phyloP scores from a whole-genome alignment of 345 rosid species.

The Durio zibethinus region DNA sequence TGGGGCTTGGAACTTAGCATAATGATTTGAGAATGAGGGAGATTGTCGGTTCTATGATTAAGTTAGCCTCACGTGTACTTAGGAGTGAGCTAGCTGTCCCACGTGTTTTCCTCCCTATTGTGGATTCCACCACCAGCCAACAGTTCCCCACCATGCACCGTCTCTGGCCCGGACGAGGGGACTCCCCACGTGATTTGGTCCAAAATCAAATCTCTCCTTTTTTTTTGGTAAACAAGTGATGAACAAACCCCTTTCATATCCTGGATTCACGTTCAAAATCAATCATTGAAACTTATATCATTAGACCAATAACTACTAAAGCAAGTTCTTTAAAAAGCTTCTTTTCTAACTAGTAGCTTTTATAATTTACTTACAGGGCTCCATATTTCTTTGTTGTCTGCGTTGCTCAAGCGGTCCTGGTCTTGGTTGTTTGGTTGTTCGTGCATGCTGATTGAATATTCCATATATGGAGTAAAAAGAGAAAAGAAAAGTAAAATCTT shows the following conservation, averaged over 20 bases:
- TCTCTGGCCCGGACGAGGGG: background rate
- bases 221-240: too few species aligned
- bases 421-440: background rate
- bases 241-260: background rate
- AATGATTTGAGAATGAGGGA: slow-evolving; percentile 5
- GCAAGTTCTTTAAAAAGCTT: too few species aligned
- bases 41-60: background rate
- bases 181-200: slow-evolving; percentile 2
- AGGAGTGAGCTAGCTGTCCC: slow-evolving; percentile 5
- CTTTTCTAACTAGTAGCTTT: too few species aligned
- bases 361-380: too few species aligned
- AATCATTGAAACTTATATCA: background rate
- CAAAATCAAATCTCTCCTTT: background rate
- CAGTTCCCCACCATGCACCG: slow-evolving; percentile 3
- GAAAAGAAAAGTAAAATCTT: background rate
- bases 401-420: background rate
- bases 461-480: background rate
- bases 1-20: background rate
- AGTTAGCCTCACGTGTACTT: background rate
- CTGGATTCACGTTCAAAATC: background rate
- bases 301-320: too few species aligned
- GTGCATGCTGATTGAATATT: background rate
- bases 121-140: slow-evolving; percentile 3
- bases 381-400: too few species aligned
- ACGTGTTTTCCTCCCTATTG: background rate